Percentiles rank a stretch among this genome's conserved stretches.
These are phyloP conservation scores for Diospyros kaki DNA, from an alignment of 148 eudicot genomes.

Conservation along the genomic window DNA sequence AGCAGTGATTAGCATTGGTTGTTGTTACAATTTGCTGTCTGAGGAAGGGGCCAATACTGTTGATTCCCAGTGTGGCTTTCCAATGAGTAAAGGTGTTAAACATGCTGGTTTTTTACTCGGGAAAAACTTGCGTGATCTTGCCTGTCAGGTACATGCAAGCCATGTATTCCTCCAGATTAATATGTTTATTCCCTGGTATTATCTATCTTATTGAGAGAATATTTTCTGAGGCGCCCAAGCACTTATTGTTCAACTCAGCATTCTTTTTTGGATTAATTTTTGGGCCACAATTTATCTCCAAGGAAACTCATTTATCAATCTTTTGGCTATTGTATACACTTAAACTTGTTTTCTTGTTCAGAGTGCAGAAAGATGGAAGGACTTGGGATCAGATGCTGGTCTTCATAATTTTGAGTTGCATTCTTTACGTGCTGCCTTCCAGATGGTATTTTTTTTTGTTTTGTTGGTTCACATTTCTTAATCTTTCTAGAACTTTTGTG, in stretches of 20 bases:
- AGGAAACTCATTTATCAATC: neutral
- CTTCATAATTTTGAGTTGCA: constrained; percentile 88
- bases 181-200: neutral
- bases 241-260: neutral
- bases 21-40: constrained; percentile 95
- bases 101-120: constrained; percentile 50
- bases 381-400: constrained; percentile 57
- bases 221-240: neutral
- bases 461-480: neutral
- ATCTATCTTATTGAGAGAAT: neutral
- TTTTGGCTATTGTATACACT: neutral
- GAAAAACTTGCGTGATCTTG: constrained; percentile 85
- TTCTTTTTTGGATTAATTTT: neutral
- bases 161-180: neutral
- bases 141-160: constrained; percentile 68
- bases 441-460: constrained; percentile 51
- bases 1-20: constrained; percentile 83
- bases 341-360: constrained; percentile 17
- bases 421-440: constrained; percentile 91
- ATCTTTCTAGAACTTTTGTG: neutral
- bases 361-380: constrained; percentile 95
- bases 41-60: constrained; percentile 44
- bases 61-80: constrained; percentile 57
- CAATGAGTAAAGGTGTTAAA: constrained; percentile 65
- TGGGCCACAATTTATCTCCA: neutral